Evolutionary conservation across 768 basidiomycete genomes (phyloP).

Genomic region (Tulasnella sp.): DNA sequence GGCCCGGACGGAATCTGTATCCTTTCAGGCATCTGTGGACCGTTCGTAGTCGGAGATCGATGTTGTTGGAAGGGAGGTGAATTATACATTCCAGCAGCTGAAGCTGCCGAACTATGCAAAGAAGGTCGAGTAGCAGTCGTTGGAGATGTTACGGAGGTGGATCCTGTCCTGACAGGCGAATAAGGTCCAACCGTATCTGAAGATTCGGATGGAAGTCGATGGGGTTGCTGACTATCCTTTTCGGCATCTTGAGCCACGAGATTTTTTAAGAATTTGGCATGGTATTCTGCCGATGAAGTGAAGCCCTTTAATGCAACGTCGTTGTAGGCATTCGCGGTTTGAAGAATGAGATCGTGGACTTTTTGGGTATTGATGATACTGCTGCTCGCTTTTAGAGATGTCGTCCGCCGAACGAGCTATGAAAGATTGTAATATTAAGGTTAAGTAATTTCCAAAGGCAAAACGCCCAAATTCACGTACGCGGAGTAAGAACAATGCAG

Average conservation of each 20-base stretch:
- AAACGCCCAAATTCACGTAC: slow-evolving; percentile 28
- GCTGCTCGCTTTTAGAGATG: slow-evolving; percentile 20
- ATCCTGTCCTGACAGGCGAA: not conserved
- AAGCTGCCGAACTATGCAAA: too few relatives aligned
- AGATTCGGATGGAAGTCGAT: too few relatives aligned
- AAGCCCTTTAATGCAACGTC: slow-evolving; percentile 48
- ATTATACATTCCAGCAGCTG: too few relatives aligned
- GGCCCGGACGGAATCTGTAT: too few relatives aligned
- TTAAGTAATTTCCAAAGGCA: not conserved
- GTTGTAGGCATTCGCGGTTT: slow-evolving; percentile 66
- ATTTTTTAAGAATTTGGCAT: slow-evolving; percentile 64
- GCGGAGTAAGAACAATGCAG: slow-evolving; percentile 66
- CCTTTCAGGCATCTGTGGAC: too few relatives aligned
- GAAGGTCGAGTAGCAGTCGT: not conserved
- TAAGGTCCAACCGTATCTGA: too few relatives aligned
- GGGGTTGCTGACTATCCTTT: not conserved
- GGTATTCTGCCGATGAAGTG: slow-evolving; percentile 56
- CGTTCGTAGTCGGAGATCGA: too few relatives aligned
- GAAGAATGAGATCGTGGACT: slow-evolving; percentile 50
- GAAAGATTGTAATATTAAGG: slow-evolving; percentile 12
- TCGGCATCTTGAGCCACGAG: slow-evolving; percentile 44
- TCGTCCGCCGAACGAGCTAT: slow-evolving; percentile 58
- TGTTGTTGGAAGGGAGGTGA: too few relatives aligned
- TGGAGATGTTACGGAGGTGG: not conserved
- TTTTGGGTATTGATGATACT: slow-evolving; percentile 31